Evolutionary conservation across 2,329 filamentous ascomycete genomes (phyloP).

Genomic region (Fusarium mundagurra): DNA sequence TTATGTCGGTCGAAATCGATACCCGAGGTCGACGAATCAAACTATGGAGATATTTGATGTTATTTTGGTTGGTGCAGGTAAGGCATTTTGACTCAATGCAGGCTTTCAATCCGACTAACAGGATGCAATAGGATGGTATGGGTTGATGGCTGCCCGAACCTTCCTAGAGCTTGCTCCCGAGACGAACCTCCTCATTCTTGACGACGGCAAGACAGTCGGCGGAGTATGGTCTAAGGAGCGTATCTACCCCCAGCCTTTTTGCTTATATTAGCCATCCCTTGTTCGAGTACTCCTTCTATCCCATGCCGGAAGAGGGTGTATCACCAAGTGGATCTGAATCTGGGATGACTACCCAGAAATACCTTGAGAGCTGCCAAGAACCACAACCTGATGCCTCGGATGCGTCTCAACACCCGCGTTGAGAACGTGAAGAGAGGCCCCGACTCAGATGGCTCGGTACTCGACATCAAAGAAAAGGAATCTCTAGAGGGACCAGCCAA

Average conservation of each 20-base stretch:
- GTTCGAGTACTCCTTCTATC: neutral
- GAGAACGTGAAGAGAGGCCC: neutral
- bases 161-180: neutral
- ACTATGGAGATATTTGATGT: neutral
- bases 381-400: neutral
- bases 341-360: neutral
- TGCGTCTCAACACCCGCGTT: neutral
- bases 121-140: neutral
- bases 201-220: neutral
- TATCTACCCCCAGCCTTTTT: neutral
- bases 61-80: neutral
- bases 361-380: neutral
- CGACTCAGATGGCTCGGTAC: neutral
- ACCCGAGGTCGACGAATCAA: neutral
- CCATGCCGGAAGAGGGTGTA: neutral
- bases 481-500: accelerated
- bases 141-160: neutral
- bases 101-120: neutral
- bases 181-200: neutral
- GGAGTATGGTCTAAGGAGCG: neutral
- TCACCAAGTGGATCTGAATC: neutral
- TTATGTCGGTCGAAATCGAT: neutral
- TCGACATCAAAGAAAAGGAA: neutral
- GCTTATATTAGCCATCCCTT: neutral
- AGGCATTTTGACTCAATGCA: neutral